Evolutionary conservation across 148 eudicot species (phyloP).

Genomic region (Pharnaceum exiguum): DNA sequence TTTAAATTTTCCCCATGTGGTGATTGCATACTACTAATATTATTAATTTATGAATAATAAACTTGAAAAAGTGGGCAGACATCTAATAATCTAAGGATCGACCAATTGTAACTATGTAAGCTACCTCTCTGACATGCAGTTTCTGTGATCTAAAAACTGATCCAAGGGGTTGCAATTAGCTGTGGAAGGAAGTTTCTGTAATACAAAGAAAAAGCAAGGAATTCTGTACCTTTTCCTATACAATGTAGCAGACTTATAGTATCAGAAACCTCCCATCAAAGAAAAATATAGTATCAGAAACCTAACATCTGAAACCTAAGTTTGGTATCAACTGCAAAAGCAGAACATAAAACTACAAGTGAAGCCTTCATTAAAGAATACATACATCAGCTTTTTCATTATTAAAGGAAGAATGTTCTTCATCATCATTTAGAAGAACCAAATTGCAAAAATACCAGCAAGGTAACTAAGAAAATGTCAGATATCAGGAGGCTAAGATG

Average conservation of each 20-base stretch:
- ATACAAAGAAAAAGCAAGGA: constrained; percentile 22
- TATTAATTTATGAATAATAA: no score
- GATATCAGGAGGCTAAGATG: constrained; percentile 14
- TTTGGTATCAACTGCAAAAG: constrained; percentile 34
- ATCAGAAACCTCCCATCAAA: neutral
- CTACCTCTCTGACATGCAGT: neutral
- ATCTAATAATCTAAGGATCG: no score
- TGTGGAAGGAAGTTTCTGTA: constrained; percentile 5
- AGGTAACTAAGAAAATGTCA: constrained; percentile 7
- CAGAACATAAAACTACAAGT: constrained; percentile 20
- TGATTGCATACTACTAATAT: no score
- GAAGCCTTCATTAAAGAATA: constrained; percentile 10
- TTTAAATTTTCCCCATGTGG: no score
- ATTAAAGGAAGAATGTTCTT: neutral
- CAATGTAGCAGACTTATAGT: neutral
- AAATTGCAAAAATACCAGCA: neutral
- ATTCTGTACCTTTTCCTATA: constrained; percentile 14
- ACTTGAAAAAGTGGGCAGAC: no score
- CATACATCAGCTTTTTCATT: neutral
- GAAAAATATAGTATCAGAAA: neutral
- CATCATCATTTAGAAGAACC: neutral
- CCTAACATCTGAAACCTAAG: constrained; percentile 3
- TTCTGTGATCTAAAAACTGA: neutral
- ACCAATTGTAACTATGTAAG: no score
- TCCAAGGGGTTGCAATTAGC: neutral